Evolutionary conservation across 441 rosid genomes (phyloP).

Genomic region (Brassica balearica): DNA sequence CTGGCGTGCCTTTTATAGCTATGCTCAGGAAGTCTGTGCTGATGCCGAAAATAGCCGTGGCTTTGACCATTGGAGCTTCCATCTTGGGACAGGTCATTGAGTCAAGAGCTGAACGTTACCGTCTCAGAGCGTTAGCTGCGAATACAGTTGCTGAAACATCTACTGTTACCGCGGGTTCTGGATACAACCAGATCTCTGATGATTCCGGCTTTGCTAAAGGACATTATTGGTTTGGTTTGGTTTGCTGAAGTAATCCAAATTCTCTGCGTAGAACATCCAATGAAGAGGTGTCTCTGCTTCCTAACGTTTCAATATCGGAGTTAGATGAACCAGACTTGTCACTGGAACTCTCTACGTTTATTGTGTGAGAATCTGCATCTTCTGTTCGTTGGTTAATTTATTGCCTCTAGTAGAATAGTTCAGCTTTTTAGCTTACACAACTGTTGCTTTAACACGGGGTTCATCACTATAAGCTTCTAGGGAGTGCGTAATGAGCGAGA

Average conservation of each 20-base stretch:
- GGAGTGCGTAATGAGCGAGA: background rate
- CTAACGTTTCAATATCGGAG: constrained; percentile 43
- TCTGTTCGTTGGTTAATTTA: background rate
- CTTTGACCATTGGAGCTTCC: constrained; percentile 81
- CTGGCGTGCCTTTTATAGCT: constrained; percentile 89
- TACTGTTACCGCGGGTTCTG: constrained; percentile 33
- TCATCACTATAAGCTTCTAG: background rate
- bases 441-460: background rate
- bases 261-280: constrained; percentile 35
- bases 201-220: constrained; percentile 34
- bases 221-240: constrained; percentile 37
- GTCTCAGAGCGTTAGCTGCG: constrained; percentile 59
- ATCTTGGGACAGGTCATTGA: constrained; percentile 85
- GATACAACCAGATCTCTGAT: constrained; percentile 35
- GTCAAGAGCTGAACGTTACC: constrained; percentile 80
- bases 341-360: background rate
- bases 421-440: background rate
- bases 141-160: constrained; percentile 34
- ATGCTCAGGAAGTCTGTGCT: constrained; percentile 83
- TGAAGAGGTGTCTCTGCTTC: constrained; percentile 35
- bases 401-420: background rate
- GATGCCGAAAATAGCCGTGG: constrained; percentile 91
- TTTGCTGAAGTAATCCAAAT: constrained; percentile 44
- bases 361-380: background rate
- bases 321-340: constrained; percentile 17